Evolutionary conservation across 2,329 filamentous ascomycete species (phyloP), one percentile per base, ranked within the genome.

Genomic region (Alternaria triticina): DNA sequence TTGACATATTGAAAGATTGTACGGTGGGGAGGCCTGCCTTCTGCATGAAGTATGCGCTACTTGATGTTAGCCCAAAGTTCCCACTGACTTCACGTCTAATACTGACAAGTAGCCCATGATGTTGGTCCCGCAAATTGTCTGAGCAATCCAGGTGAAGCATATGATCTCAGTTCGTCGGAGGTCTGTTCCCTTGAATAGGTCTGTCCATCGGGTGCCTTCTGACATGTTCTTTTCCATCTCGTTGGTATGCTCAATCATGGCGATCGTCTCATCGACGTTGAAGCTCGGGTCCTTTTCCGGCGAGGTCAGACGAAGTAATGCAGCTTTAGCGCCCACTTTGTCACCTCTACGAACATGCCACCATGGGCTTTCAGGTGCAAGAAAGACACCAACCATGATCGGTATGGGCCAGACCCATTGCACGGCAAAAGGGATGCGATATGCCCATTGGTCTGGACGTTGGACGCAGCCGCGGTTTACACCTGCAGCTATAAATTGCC

Each of bases 171-270:
- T 96, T 20, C 93, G 87, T 55, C 93, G 89, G 56, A 90, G 83
- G 76, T 96, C 89, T 13, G 86, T 86, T 8, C 92, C 92, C 77
- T 86, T 90, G 85, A 96, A 96, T 80, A 92, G 95, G 77, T 97
- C 93, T 69, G 85, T 80, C 79, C 94, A 97, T 49, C 86, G 88
- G 9, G 91, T 88, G 25, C 92, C 92, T 13, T 83, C 82, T 28
- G 63, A 61, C 59, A 93, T 90, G 77, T 86, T 82, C 74, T 92
- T 86, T 77, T 97, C 93, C n/a, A 96, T 82, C 1, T 91, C 90
- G 2, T 91, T 94, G 1, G 93, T 97, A 74, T 96, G 91, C 4
- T 93, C 88, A 88, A 97, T 97, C 92, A 96, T 95, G 68, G 91
- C 89, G 64, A 97, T 86, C 0, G 91, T 96, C 9, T 75, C 71